Base-by-base conservation (phyloP, 1,284 basidiomycete genomes). In the Tremellales sp. region DNA sequence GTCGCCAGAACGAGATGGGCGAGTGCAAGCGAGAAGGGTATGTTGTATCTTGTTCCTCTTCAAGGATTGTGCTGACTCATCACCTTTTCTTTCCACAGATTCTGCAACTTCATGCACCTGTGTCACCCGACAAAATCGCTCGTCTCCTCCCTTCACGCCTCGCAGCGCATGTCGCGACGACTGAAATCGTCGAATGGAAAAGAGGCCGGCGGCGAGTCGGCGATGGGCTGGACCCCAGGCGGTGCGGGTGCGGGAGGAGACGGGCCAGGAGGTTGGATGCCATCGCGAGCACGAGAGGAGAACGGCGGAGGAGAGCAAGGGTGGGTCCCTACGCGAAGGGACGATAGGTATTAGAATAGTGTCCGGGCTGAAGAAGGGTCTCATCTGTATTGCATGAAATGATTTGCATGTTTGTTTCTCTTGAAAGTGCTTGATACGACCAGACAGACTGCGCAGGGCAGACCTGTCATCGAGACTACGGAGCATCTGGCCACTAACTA, bases 71-170 rank as follows among this genome's bases (percentile, higher is more conserved):
- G 48, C 1, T 93, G 49, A 56, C 51, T 8, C 5, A 26, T n/a
- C n/a, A n/a, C n/a, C n/a, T n/a, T n/a, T n/a, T n/a, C n/a, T n/a
- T n/a, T n/a, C n/a, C 22, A 0, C 56, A 73, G 71, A 19, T 73
- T 97, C 75, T 99, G 94, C 76, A 99, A 99, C 74, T 99, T 98
- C 68, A 97, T 97, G 92, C 94, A 98, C 75, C 76, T 97, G 22
- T 82, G 89, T 22, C 80, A 91, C 31, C 87, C 90, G 22, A 86
- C 87, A 31, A 83, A 85, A 63, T 81, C 86, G 5, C 80, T 94
- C 7, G 84, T 91, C 2, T 81, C 79, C 34, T 82, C 85, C 14
- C 75, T 97, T 43, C 81, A 84, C 25, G 82, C 82, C 40, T 87
- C 89, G 25, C 92, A 97, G 68, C 77, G 87, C 38, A 59, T 93